Percentiles rank a stretch among this genome's conserved stretches.
Evolutionary conservation across 345 rosid genomes (phyloP).

Genomic region (Lepidium didymum): DNA sequence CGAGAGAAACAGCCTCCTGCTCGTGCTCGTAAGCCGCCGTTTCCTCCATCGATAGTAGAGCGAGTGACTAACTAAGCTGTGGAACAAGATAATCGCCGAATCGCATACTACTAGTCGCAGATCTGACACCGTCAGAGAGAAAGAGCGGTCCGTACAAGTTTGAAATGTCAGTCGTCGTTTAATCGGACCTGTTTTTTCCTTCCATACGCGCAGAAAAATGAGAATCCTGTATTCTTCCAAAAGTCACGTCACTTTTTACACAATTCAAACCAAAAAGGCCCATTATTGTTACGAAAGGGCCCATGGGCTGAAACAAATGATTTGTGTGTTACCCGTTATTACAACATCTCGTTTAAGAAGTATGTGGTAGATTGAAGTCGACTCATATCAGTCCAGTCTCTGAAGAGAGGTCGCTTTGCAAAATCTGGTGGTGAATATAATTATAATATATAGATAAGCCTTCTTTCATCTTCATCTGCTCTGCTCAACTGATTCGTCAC

Average conservation of each 20-base stretch:
- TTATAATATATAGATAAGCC: not conserved
- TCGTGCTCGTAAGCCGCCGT: slow-evolving; percentile 8
- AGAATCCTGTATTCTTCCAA: not conserved
- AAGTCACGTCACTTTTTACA: slow-evolving; percentile 8
- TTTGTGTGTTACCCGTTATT: too few relatives aligned
- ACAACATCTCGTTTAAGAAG: not conserved
- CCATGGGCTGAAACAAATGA: not conserved
- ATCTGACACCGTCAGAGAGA: slow-evolving; percentile 23
- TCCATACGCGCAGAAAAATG: too few relatives aligned
- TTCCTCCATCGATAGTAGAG: not conserved
- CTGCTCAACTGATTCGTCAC: not conserved
- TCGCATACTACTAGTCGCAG: slow-evolving; percentile 15
- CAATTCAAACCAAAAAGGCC: not conserved
- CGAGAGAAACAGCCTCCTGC: slow-evolving; percentile 19
- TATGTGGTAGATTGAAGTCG: not conserved
- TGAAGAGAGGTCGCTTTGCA: too few relatives aligned
- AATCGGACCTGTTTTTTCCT: not conserved
- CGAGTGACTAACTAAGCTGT: not conserved
- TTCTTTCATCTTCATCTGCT: not conserved
- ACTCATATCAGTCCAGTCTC: too few relatives aligned
- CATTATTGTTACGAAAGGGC: not conserved
- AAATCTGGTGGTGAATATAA: too few relatives aligned
- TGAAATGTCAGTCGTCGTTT: slow-evolving; percentile 3
- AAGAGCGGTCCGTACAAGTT: not conserved
- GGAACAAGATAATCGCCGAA: not conserved